These are phyloP conservation scores for Fusarium sublunatum DNA, from an alignment of 2,329 filamentous ascomycete species.

Conservation along the genomic window DNA sequence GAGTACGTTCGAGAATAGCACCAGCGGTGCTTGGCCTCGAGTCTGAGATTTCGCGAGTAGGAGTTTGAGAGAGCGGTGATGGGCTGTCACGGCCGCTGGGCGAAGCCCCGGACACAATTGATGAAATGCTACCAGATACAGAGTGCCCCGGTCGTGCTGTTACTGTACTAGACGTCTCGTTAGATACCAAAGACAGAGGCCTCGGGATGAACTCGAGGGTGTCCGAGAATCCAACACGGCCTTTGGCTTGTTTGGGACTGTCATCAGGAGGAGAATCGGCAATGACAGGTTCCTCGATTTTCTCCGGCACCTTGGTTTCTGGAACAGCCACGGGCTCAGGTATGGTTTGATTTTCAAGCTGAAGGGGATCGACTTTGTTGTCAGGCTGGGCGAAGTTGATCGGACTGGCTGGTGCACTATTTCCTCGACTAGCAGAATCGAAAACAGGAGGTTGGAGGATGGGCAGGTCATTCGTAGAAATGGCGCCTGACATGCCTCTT, in stretches of 20 bases:
- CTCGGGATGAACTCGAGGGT: slow-evolving; percentile 85
- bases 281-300: slow-evolving; percentile 6
- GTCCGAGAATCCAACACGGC: slow-evolving; percentile 85
- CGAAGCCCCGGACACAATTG: slow-evolving; percentile 72
- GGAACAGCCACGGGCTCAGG: slow-evolving; percentile 9
- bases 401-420: slow-evolving; percentile 73
- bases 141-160: slow-evolving; percentile 78
- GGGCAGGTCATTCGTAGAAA: slow-evolving; percentile 85
- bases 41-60: slow-evolving; percentile 58
- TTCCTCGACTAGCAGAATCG: slow-evolving; percentile 64
- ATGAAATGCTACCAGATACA: slow-evolving; percentile 82
- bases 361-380: slow-evolving; percentile 40
- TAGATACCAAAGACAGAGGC: slow-evolving; percentile 85
- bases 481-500: slow-evolving; percentile 75
- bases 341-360: slow-evolving; percentile 9
- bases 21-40: slow-evolving; percentile 76
- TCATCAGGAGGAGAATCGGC: slow-evolving; percentile 11
- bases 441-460: slow-evolving; percentile 70
- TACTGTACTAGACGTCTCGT: slow-evolving; percentile 81
- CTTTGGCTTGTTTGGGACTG: slow-evolving; percentile 57
- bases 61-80: slow-evolving; percentile 52
- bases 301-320: slow-evolving; percentile 8
- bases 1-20: slow-evolving; percentile 69
- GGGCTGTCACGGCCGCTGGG: slow-evolving; percentile 56
- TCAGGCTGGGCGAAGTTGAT: slow-evolving; percentile 55